Conservation (phyloP, 2,329 filamentous ascomycete species). For the Diplodia mutila region DNA sequence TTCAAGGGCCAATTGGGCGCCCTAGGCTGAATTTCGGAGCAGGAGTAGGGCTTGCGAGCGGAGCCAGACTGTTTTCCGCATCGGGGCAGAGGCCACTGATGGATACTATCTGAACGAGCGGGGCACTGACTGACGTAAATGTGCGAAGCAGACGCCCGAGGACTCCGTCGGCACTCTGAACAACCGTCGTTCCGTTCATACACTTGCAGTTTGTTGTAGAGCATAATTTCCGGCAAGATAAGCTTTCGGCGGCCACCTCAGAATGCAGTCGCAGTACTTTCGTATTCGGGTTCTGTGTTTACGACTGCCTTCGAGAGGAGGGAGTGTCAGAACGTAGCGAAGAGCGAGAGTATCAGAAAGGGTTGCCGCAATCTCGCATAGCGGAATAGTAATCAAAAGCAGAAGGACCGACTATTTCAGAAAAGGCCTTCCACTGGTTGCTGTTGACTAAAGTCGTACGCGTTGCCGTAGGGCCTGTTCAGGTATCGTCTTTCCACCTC, state of each 20-base stretch:
- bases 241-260: background rate
- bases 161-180: background rate
- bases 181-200: background rate
- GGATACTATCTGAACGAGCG: background rate
- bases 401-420: conserved; percentile 7
- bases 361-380: background rate
- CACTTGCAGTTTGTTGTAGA: background rate
- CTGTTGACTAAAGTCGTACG: conserved; percentile 63
- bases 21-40: background rate
- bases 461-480: conserved; percentile 63
- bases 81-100: background rate
- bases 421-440: conserved; percentile 36
- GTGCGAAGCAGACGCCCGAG: background rate
- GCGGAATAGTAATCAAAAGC: background rate
- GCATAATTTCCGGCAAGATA: background rate
- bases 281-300: background rate
- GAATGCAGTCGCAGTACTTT: background rate
- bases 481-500: conserved; percentile 55
- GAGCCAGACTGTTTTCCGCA: background rate
- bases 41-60: background rate
- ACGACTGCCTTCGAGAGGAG: background rate
- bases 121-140: background rate
- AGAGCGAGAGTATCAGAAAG: background rate
- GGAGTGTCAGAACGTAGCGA: background rate
- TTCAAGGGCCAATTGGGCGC: background rate